phyloP scores from a whole-genome alignment of 2,329 filamentous ascomycete genomes.

The Tolypocladium cylindrosporum region DNA sequence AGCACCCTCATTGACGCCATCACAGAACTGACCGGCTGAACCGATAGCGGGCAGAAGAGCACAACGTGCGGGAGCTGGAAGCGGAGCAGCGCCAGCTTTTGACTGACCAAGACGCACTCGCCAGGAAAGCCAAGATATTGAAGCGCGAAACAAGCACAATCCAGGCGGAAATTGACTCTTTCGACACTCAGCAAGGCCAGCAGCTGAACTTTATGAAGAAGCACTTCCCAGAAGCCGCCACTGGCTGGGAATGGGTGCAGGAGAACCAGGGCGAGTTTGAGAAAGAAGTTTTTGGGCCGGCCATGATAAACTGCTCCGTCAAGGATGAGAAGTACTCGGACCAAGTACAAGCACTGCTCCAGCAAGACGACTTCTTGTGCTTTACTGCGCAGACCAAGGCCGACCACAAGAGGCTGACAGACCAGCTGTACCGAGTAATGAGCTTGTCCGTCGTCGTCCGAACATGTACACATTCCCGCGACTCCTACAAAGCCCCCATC shows the following conservation, averaged over 20 bases:
- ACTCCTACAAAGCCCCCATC: conserved; percentile 44
- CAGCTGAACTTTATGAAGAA: conserved; percentile 56
- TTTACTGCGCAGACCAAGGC: conserved; percentile 67
- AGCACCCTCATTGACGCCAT: not conserved
- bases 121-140: conserved; percentile 29
- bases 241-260: conserved; percentile 76
- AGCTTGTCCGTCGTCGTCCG: conserved; percentile 64
- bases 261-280: conserved; percentile 59
- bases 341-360: conserved; percentile 42
- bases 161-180: conserved; percentile 39
- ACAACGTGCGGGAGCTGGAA: conserved; percentile 42
- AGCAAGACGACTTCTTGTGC: conserved; percentile 43
- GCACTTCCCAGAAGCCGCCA: conserved; percentile 52
- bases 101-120: conserved; percentile 30
- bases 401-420: conserved; percentile 66
- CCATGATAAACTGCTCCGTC: conserved; percentile 70
- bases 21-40: conserved; percentile 13
- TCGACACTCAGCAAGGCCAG: conserved; percentile 68
- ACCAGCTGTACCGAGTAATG: conserved; percentile 52
- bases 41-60: conserved; percentile 49
- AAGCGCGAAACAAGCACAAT: conserved; percentile 26
- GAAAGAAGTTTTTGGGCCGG: conserved; percentile 69
- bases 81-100: conserved; percentile 26
- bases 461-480: conserved; percentile 44
- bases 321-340: conserved; percentile 59